Base-by-base conservation (phyloP, 164 flowering plant genomes). In the Hamamelis virginiana region DNA sequence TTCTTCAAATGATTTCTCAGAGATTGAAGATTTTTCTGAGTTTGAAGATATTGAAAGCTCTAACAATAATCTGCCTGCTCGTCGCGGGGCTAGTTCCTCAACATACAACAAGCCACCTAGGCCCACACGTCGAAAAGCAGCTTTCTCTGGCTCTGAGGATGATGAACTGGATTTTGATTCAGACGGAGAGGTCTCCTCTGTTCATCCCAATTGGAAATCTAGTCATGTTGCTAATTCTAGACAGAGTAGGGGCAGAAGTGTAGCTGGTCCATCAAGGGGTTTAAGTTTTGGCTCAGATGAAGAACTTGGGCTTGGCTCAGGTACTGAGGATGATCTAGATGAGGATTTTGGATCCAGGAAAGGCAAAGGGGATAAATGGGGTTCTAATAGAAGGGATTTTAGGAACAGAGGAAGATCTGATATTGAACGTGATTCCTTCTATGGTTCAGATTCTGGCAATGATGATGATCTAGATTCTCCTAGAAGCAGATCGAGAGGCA, bases 141-240 rank as follows among this genome's bases (percentile, higher is more conserved):
- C 72, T 59, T 78, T 76, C 58, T 77, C 85, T 38, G 80, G 70
- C 62, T 81, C 86, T 59, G 80, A 77, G 43, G 82, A 73, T 51
- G 79, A 72, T 69, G 84, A 74, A 51, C 46, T 75, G 18, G 88
- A 74, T 69, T 69, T 77, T 56, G 86, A 75, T 66, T 86, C 96
- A 26, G 90, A 89, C 57, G 88, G 82, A 41, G 96, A 92, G 60
- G 79, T 71, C 67, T 72, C 92, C 67, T 72, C 92, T 9, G 82
- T 71, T 69, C 80, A 81, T 73, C 80, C 87, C 5, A 79, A 82
- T 43, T 78, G 89, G 90, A 91, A 84, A 78, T 86, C 91, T 43
- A 87, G 88, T 71, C 88, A 83, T 81, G 81, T 82, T 67, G 86
- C 89, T 66, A 77, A 80, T 72, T 59, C 80, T 19, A 80, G 80